phyloP scores from a whole-genome alignment of 208 protist species.

The Acanthamoeba healyi region DNA sequence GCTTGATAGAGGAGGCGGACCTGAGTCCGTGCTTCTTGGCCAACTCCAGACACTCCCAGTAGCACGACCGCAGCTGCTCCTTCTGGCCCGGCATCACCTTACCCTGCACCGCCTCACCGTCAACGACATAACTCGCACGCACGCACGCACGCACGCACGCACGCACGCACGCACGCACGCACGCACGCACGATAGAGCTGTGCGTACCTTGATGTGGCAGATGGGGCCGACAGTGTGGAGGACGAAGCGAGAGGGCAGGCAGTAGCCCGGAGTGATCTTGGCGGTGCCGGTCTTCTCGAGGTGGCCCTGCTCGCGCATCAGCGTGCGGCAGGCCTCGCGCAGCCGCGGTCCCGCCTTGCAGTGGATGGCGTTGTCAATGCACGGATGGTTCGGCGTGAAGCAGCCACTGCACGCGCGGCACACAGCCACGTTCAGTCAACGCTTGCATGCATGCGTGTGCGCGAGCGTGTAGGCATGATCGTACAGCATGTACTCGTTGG shows the following conservation, averaged over 20 bases:
- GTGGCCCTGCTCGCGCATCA: slow-evolving; percentile 4
- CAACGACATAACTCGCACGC: too few relatives aligned
- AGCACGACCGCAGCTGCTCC: neutral
- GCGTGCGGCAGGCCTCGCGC: neutral
- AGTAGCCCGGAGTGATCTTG: slow-evolving; percentile 87
- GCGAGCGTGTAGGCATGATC: neutral
- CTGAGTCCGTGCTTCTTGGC: slow-evolving; percentile 26
- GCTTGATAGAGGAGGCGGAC: neutral
- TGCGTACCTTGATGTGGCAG: neutral
- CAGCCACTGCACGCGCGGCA: neutral
- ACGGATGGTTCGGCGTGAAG: slow-evolving; percentile 13
- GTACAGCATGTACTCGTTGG: slow-evolving; percentile 77
- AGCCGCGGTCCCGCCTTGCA: neutral
- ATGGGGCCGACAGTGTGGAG: slow-evolving; percentile 89
- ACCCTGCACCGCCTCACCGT: neutral
- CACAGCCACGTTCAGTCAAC: neutral
- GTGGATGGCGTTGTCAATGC: slow-evolving; percentile 61
- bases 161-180: too few relatives aligned
- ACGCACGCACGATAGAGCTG: neutral
- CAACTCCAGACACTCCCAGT: neutral
- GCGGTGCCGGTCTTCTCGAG: neutral
- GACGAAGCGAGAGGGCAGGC: slow-evolving; percentile 84
- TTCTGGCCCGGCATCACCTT: neutral
- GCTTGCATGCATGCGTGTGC: neutral
- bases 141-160: too few relatives aligned